Percentiles rank a stretch among this genome's conserved stretches.
phyloP scores from a whole-genome alignment of 371 early-diverging fungal species.

The Batkoa obscura region DNA sequence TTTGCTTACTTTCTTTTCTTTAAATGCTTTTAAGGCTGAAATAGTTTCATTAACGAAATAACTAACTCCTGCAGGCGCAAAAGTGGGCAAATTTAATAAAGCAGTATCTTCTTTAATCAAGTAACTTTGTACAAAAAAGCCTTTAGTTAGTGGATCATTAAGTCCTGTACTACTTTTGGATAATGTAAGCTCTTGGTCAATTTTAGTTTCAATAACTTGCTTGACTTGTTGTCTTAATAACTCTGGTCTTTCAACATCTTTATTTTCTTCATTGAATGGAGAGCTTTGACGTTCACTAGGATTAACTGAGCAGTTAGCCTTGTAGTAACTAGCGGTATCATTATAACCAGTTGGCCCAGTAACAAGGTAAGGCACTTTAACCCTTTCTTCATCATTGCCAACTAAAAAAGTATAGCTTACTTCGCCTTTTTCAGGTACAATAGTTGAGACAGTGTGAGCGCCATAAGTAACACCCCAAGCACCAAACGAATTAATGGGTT shows the following conservation, averaged over 20 bases:
- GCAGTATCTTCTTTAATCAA: background rate
- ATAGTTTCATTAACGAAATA: background rate
- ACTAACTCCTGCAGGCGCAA: background rate
- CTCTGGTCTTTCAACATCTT: background rate
- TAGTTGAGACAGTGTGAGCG: background rate
- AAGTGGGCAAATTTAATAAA: background rate
- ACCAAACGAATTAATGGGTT: background rate
- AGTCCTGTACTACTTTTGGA: background rate
- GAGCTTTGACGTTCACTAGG: no score
- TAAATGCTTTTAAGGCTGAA: background rate
- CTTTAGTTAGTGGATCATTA: background rate
- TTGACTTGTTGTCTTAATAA: background rate
- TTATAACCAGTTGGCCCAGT: background rate
- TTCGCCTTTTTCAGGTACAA: background rate
- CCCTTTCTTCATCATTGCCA: background rate
- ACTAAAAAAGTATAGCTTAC: background rate
- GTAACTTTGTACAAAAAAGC: background rate
- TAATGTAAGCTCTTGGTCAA: background rate
- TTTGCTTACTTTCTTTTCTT: background rate
- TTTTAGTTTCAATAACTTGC: background rate
- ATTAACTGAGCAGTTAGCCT: background rate
- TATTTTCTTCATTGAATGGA: background rate
- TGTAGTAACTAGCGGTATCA: background rate
- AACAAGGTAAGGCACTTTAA: background rate
- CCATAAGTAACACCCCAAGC: background rate